Evolutionary conservation across 495 filamentous ascomycete species (phyloP), one percentile per base, ranked within the genome.

Genomic region (Tricharina praecox): DNA sequence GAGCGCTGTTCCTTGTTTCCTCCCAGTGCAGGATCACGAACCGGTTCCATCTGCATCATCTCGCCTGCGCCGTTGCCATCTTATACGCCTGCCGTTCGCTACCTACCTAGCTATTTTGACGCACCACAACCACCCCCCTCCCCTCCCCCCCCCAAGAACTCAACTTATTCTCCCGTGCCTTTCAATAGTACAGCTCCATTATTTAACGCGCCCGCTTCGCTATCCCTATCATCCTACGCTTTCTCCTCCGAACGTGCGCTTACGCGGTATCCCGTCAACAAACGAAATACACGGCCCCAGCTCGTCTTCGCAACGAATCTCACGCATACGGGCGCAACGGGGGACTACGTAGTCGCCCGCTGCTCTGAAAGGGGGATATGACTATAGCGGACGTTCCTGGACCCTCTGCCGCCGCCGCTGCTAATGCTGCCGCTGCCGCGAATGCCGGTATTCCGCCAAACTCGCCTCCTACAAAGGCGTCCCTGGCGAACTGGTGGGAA

Each of bases 401-500:
- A 16, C 11, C 36, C 42, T 30, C 34, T 21, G 20, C 36, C 16
- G 38, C 20, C 9, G 8, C 15, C 10, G n/a, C n/a, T n/a, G n/a
- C n/a, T n/a, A n/a, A n/a, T n/a, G n/a, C n/a, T n/a, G n/a, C n/a
- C n/a, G n/a, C n/a, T n/a, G n/a, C n/a, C n/a, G n/a, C n/a, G n/a
- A n/a, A n/a, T n/a, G n/a, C n/a, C n/a, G n/a, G n/a, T n/a, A n/a
- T 23, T 21, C 26, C 39, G 24, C 49, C 49, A 48, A 50, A 28
- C 50, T 74, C 75, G n/a, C 72, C 74, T 5, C 72, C 77, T n/a
- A 72, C 75, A 16, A 79, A 73, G 60, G 68, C 75, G 50, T 77
- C 82, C 50, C 65, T 84, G 34, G 66, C 73, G 38, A 79, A 74
- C 15, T 85, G 80, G 80, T 85, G 80, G 80, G 79, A 74, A 63